Conservation (phyloP, 108 stramenopile species). For the Halocafeteria seosinensis region DNA sequence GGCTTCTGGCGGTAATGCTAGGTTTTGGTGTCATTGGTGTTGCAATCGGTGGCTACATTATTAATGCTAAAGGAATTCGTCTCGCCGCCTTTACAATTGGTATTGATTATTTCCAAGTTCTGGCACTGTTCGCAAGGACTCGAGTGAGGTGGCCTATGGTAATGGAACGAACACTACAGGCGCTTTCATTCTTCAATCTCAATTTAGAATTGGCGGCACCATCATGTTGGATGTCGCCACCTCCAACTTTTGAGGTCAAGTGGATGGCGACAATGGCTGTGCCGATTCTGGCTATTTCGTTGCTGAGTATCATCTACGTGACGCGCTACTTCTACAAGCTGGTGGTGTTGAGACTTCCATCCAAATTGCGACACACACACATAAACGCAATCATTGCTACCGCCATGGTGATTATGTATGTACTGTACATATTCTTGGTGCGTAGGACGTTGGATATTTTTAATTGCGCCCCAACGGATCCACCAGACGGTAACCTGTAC, state of each 20-base stretch:
- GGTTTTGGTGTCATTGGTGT: neutral
- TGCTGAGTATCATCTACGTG: neutral
- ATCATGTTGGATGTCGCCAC: constrained; percentile 11
- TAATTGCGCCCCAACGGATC: constrained; percentile 8
- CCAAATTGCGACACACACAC: neutral
- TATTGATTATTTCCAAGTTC: constrained; percentile 22
- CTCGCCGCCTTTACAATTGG: constrained; percentile 21
- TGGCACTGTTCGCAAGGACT: constrained; percentile 12
- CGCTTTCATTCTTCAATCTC: constrained; percentile 11
- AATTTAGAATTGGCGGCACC: constrained; percentile 25
- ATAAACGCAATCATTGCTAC: neutral
- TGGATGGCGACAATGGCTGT: constrained; percentile 11
- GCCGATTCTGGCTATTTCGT: neutral
- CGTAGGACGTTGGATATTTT: constrained; percentile 7
- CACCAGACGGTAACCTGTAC: neutral
- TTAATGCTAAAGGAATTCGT: constrained; percentile 17
- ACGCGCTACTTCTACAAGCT: neutral
- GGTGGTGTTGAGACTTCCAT: constrained; percentile 1
- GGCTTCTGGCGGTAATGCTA: neutral
- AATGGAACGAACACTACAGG: constrained; percentile 4
- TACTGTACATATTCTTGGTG: constrained; percentile 6
- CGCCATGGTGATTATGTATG: constrained; percentile 7
- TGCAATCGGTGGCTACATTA: constrained; percentile 7
- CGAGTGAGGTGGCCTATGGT: constrained; percentile 15
- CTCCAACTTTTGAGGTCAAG: constrained; percentile 14